Evolutionary conservation across 805 yeast genomes (phyloP), one percentile per base, ranked within the genome.

Genomic region (Saccharomycopsis vini): DNA sequence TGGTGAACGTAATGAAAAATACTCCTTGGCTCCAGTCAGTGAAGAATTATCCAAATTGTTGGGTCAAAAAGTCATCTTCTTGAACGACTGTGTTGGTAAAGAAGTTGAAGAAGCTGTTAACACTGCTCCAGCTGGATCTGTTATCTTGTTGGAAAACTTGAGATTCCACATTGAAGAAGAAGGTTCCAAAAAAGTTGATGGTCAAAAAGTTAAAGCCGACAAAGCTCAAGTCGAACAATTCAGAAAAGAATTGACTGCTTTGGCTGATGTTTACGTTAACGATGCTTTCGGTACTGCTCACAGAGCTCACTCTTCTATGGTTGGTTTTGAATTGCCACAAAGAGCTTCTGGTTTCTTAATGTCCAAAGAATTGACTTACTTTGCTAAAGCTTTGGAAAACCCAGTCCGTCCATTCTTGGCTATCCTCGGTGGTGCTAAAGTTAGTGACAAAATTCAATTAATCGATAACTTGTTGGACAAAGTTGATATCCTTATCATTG

Each of bases 221-320:
- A 72, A 79, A 52, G 95, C 75, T 60, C 84, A 67, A 54, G 97
- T 92, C 56, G 80, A 72, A 62, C 76, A 71, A 57, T 92, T 92
- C 84, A 86, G 98, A 79, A 62, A 77, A 60, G 79, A 84, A 63
- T 79, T 92, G 70, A 84, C 95, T 59, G 71, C 88, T 45, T 75
- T 92, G 61, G 97, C 97, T 56, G 99, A 92, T 61, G 95, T 92
- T 54, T 92, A 92, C 75, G 79, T 92, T 66, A 82, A 92, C 72
- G 99, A 92, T 67, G 97, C 97, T 47, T 92, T 92, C 62, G 98
- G 98, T 67, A 92, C 98, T 52, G 97, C 97, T 46, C 99, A 92
- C 83, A 87, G 98, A 77, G 98, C 98, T 52, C 98, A 92, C 76
- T 88, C 97, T 44, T 92, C 98, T 39, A 90, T 92, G 89, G 99